Evolutionary conservation across 345 rosid species (phyloP), one percentile per base, ranked within the genome.

Genomic region (Salix brachista): DNA sequence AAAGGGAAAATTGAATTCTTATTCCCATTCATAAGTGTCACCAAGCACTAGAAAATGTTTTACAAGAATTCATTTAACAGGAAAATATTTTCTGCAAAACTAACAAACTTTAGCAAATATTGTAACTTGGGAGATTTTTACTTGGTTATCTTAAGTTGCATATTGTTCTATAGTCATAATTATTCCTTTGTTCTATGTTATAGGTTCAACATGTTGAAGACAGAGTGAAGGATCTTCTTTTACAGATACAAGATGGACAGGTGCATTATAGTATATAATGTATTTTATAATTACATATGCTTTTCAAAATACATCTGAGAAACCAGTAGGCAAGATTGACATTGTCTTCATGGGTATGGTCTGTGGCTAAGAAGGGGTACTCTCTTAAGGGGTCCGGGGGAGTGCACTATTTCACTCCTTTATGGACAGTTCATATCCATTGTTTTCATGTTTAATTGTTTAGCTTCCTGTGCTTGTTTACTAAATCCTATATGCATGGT

Each of bases 191-290:
- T 75, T 10, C 54, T 41, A 37, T 78, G 23, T 65, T 77, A 72
- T 84, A 95, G 99, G 97, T 90, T 85, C 90, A 87, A 87, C 84
- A 86, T 75, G 97, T 91, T 67, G 96, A 93, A 69, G 97, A 95
- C 83, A 87, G 77, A 77, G 91, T 95, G 60, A 89, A 88, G 85
- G 81, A 84, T 69, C 76, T 85, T 80, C 97, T 93, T 75, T 73
- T 90, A 70, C 77, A 75, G 72, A 84, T 83, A 82, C 87, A 86
- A 74, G 78, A 90, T 77, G 97, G 88, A 8, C 69, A 84, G 92
- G 97, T 92, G 12, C 30, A 25, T 46, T 21, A 79, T 21, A 67
- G 61, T 28, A 19, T 39, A 23, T 23, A 11, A 4, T 21, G 64
- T 67, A 8, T 37, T 34, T 5, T 67, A 11, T 34, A 0, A 18